phyloP scores from a whole-genome alignment of 345 rosid species.

The Populus davidiana region DNA sequence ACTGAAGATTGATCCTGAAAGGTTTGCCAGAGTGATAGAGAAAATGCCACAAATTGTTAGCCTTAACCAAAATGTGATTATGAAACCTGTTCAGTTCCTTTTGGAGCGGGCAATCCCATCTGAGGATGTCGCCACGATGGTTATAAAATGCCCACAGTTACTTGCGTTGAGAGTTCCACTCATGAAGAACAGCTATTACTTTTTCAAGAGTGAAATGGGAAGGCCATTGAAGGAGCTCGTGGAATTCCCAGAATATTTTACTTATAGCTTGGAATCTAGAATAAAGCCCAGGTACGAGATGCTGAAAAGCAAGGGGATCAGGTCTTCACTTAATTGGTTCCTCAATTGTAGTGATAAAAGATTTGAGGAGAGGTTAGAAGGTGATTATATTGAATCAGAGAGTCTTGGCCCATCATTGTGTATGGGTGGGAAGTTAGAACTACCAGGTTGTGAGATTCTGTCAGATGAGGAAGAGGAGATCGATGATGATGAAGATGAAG shows the following conservation, averaged over 20 bases:
- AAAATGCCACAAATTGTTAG: conserved; percentile 91
- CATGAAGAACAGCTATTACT: conserved; percentile 83
- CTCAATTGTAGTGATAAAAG: conserved; percentile 91
- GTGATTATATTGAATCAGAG: conserved; percentile 71
- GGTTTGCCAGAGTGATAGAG: conserved; percentile 69
- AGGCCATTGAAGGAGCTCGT: conserved; percentile 76
- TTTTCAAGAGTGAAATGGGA: conserved; percentile 80
- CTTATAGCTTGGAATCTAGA: conserved; percentile 91
- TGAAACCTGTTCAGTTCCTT: conserved; percentile 80
- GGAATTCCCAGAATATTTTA: conserved; percentile 83
- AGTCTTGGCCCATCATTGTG: conserved; percentile 55
- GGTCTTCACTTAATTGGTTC: conserved; percentile 79
- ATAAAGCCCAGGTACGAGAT: conserved; percentile 82
- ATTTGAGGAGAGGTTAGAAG: conserved; percentile 77
- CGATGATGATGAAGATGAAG: conserved; percentile 55
- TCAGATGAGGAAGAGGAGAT: conserved; percentile 75
- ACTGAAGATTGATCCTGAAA: conserved; percentile 80
- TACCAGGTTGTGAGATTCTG: conserved; percentile 63
- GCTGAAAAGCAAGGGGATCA: conserved; percentile 67
- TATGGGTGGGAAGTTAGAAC: conserved; percentile 76
- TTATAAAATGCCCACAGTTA: conserved; percentile 79
- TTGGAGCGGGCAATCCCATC: conserved; percentile 57
- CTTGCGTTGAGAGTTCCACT: conserved; percentile 55
- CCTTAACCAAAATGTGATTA: conserved; percentile 71
- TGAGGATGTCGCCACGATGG: conserved; percentile 66